phyloP scores from a whole-genome alignment of 352 stramenopile genomes.

The Phytopythium chamaehyphon region DNA sequence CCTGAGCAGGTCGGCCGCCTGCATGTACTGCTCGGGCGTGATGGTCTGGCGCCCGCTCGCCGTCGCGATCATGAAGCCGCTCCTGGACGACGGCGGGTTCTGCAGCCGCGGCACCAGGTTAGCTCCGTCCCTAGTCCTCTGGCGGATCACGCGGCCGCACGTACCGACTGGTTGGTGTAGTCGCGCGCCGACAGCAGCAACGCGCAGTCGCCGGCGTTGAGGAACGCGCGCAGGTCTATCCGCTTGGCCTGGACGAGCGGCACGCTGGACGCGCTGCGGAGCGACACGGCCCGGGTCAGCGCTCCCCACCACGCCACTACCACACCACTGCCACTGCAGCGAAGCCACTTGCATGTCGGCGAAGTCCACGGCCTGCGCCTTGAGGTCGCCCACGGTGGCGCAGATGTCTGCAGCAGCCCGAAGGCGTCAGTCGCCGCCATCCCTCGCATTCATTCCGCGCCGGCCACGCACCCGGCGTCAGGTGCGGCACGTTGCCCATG shows the following conservation, averaged over 20 bases:
- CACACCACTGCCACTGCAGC: not conserved
- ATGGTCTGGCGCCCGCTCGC: constrained; percentile 42
- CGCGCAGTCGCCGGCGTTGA: constrained; percentile 40
- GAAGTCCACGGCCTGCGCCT: constrained; percentile 59
- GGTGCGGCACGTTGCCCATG: constrained; percentile 60
- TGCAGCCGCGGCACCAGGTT: constrained; percentile 3
- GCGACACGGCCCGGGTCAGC: not conserved
- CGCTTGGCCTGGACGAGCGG: constrained; percentile 33
- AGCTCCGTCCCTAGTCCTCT: not conserved
- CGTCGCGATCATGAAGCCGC: constrained; percentile 57
- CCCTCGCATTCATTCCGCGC: no score
- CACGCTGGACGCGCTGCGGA: constrained; percentile 13
- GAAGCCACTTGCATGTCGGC: constrained; percentile 52
- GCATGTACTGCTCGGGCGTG: constrained; percentile 54
- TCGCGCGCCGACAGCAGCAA: constrained; percentile 68
- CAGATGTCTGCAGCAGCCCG: constrained; percentile 43
- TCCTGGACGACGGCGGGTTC: constrained; percentile 54
- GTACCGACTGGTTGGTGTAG: constrained; percentile 51
- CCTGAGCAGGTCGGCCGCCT: constrained; percentile 35
- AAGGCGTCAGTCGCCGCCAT: not conserved
- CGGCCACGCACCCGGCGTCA: constrained; percentile 49
- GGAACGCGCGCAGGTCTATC: constrained; percentile 38
- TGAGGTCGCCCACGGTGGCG: constrained; percentile 50
- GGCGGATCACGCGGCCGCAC: constrained; percentile 1
- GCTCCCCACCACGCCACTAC: not conserved